A percentile compares a stretch with the other conserved stretches of the same genome.
Evolutionary conservation across 2,329 filamentous ascomycete genomes (phyloP).

Genomic region (Tolypocladium album): DNA sequence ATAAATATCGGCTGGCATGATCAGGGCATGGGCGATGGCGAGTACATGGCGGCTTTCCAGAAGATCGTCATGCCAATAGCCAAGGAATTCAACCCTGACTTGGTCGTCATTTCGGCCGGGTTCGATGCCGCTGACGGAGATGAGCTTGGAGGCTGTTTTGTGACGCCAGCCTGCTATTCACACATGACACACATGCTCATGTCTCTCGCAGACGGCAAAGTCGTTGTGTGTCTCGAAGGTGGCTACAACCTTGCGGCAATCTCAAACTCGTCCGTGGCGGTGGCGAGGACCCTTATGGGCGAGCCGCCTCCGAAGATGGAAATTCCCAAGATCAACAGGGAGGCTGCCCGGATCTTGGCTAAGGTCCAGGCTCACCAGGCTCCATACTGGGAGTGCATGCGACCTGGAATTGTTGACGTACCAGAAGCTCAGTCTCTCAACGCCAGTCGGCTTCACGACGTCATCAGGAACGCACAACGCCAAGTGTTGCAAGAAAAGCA

Average conservation of each 20-base stretch:
- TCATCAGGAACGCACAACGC: constrained; percentile 68
- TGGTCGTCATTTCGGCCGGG: constrained; percentile 90
- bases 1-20: constrained; percentile 58
- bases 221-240: constrained; percentile 88
- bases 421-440: constrained; percentile 39
- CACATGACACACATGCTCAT: constrained; percentile 99
- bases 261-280: constrained; percentile 81
- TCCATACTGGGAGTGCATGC: constrained; percentile 81
- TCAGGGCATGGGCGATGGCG: constrained; percentile 84
- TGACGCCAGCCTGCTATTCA: constrained; percentile 82
- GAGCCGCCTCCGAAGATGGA: constrained; percentile 65
- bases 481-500: constrained; percentile 60
- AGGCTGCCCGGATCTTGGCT: constrained; percentile 44
- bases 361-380: constrained; percentile 51
- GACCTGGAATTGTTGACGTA: constrained; percentile 51
- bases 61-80: constrained; percentile 95
- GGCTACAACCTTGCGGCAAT: constrained; percentile 93
- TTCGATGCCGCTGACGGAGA: constrained; percentile 95
- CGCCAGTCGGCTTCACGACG: constrained; percentile 61
- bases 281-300: constrained; percentile 88
- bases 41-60: constrained; percentile 95
- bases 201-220: constrained; percentile 79
- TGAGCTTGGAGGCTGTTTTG: constrained; percentile 83
- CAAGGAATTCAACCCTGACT: constrained; percentile 82
- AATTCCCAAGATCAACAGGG: constrained; percentile 45